A percentile compares a stretch with the other conserved stretches of the same genome.
These are phyloP conservation scores for Solanum rostratum DNA, from an alignment of 257 asterid genomes.

Conservation along the genomic window DNA sequence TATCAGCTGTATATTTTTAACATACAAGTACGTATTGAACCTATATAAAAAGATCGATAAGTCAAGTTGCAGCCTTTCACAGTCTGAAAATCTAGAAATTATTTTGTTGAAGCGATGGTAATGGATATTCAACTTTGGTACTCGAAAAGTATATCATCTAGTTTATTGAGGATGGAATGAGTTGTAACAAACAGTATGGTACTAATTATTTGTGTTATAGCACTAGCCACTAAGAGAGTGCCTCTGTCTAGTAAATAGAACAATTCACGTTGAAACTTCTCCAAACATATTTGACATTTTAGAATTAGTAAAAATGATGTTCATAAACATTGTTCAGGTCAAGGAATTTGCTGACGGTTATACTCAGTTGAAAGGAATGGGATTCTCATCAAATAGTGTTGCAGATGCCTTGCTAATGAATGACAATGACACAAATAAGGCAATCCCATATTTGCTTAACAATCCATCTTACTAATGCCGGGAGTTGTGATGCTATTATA, in stretches of 20 bases:
- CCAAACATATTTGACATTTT: background rate
- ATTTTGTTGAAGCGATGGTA: background rate
- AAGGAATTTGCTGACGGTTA: constrained; percentile 58
- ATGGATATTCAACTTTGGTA: background rate
- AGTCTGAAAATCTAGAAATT: too few species aligned
- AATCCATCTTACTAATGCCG: constrained; percentile 23
- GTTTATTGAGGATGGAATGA: background rate
- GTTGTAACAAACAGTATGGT: background rate
- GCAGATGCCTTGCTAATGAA: constrained; percentile 76
- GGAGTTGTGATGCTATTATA: background rate
- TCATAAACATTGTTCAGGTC: constrained; percentile 33
- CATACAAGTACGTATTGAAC: background rate
- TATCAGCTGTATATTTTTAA: background rate
- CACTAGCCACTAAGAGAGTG: background rate
- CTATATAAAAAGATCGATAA: background rate
- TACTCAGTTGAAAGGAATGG: constrained; percentile 72
- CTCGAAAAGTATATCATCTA: background rate
- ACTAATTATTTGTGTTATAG: background rate
- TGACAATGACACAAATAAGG: constrained; percentile 81
- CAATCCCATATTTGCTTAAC: constrained; percentile 76
- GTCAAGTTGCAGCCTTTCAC: background rate
- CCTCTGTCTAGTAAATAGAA: background rate
- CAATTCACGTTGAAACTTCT: background rate
- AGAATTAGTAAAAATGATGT: background rate
- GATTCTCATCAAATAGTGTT: constrained; percentile 65